Percentiles rank a stretch among this genome's conserved stretches.
These are phyloP conservation scores for Eimeria acervulina DNA, from an alignment of 169 alveolate genomes.

Conservation along the genomic window DNA sequence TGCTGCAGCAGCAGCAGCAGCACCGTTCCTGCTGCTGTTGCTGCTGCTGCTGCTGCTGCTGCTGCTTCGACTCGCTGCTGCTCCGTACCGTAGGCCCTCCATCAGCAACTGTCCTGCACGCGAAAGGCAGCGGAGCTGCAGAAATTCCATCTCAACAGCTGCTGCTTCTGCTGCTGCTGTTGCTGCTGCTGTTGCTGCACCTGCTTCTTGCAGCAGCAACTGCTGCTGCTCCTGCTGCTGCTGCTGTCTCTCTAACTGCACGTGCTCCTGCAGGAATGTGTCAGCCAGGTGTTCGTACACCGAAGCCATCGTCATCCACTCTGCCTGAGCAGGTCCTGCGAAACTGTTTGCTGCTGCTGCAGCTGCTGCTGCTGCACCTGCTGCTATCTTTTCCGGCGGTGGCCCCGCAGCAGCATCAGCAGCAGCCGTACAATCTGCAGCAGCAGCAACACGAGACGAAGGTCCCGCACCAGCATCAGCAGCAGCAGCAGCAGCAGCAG, in stretches of 20 bases:
- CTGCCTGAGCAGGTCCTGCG: neutral
- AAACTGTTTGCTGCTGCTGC: neutral
- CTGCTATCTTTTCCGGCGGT: neutral
- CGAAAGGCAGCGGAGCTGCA: conserved; percentile 36
- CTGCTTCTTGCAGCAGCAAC: conserved; percentile 23
- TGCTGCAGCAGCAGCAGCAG: conserved; percentile 42
- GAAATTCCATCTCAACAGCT: neutral
- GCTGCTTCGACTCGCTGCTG: conserved; percentile 55
- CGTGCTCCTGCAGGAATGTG: conserved; percentile 71
- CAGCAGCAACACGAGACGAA: too few species aligned
- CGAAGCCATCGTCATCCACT: conserved; percentile 59
- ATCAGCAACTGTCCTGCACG: conserved; percentile 78
- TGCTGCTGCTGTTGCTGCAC: conserved; percentile 66
- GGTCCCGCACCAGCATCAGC: too few species aligned
- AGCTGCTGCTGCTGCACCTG: neutral
- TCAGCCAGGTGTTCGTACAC: conserved; percentile 72
- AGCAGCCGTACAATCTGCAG: neutral
- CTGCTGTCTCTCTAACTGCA: conserved; percentile 46
- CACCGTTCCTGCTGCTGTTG: neutral
- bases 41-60: conserved; percentile 38
- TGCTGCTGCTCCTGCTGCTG: conserved; percentile 80
- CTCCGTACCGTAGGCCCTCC: conserved; percentile 68
- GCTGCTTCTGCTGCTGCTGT: conserved; percentile 52
- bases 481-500: too few species aligned
- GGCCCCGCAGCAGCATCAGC: neutral